phyloP scores from a whole-genome alignment of 2,329 filamentous ascomycete genomes.

The Mycogone perniciosa region DNA sequence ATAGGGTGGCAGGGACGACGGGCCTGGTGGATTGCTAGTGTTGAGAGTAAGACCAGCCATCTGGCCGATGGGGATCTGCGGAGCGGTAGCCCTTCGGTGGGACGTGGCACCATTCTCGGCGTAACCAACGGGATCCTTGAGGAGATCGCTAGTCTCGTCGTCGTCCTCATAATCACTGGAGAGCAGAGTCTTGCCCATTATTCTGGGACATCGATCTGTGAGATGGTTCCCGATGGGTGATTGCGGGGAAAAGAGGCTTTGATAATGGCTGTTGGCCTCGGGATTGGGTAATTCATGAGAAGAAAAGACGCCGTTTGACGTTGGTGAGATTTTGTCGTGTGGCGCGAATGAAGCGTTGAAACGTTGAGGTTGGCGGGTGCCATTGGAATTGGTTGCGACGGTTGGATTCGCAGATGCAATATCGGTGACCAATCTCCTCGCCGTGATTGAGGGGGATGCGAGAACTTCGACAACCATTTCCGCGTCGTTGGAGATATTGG shows the following conservation, averaged over 20 bases:
- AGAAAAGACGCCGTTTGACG: slow-evolving; percentile 44
- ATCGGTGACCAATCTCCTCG: slow-evolving; percentile 23
- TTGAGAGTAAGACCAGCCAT: slow-evolving; percentile 67
- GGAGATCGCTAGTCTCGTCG: slow-evolving; percentile 65
- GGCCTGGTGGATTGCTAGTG: slow-evolving; percentile 46
- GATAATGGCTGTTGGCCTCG: slow-evolving; percentile 48
- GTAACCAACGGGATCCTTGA: slow-evolving; percentile 66
- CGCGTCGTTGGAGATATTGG: slow-evolving; percentile 43
- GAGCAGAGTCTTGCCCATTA: slow-evolving; percentile 66
- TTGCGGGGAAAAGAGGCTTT: slow-evolving; percentile 64
- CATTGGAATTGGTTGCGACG: slow-evolving; percentile 35
- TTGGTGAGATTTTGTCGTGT: slow-evolving; percentile 56
- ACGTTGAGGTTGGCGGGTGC: slow-evolving; percentile 48
- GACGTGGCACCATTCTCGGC: slow-evolving; percentile 50
- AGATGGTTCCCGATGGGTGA: slow-evolving; percentile 67
- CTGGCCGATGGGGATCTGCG: slow-evolving; percentile 62
- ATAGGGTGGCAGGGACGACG: slow-evolving; percentile 48
- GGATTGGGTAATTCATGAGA: slow-evolving; percentile 55
- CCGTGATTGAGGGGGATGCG: slow-evolving; percentile 30
- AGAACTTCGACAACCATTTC: slow-evolving; percentile 55
- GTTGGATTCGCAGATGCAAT: slow-evolving; percentile 19
- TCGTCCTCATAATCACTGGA: slow-evolving; percentile 58
- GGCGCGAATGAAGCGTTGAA: slow-evolving; percentile 59
- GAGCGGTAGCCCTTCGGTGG: slow-evolving; percentile 63
- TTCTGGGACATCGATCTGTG: slow-evolving; percentile 47